Evolutionary conservation across 2,329 filamentous ascomycete genomes (phyloP).

Genomic region (Thelonectria discophora): DNA sequence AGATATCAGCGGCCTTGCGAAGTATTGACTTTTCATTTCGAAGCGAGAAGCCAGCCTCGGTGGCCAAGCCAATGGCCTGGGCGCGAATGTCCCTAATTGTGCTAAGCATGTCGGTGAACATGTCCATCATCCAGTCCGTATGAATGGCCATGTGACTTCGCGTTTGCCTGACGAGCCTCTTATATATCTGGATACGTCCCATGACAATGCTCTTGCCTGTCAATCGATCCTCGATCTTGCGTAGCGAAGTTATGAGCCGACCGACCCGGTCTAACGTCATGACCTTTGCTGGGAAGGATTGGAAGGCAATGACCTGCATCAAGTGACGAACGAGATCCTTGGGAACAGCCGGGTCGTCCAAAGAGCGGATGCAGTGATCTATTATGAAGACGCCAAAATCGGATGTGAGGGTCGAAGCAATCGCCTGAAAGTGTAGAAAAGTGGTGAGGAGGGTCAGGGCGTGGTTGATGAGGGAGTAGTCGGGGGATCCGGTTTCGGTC

Average conservation of each 20-base stretch:
- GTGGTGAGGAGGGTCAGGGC: constrained; percentile 80
- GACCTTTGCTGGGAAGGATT: constrained; percentile 78
- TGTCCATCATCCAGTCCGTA: constrained; percentile 81
- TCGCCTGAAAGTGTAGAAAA: constrained; percentile 77
- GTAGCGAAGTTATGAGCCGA: constrained; percentile 74
- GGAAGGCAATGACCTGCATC: constrained; percentile 81
- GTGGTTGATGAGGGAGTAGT: constrained; percentile 78
- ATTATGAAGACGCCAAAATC: constrained; percentile 84
- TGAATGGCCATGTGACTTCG: constrained; percentile 75
- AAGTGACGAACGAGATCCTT: constrained; percentile 83
- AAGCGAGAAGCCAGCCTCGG: constrained; percentile 73
- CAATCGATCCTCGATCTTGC: constrained; percentile 76
- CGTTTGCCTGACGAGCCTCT: constrained; percentile 76
- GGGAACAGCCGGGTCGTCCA: constrained; percentile 73
- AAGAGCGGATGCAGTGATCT: constrained; percentile 79
- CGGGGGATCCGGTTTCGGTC: constrained; percentile 62
- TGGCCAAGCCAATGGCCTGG: constrained; percentile 77
- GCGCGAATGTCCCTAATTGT: constrained; percentile 77
- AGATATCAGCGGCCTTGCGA: constrained; percentile 71
- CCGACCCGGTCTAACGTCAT: constrained; percentile 77
- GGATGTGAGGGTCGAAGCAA: constrained; percentile 74
- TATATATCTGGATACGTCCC: constrained; percentile 81
- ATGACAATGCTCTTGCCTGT: constrained; percentile 83
- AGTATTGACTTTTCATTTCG: constrained; percentile 75
- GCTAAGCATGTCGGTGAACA: constrained; percentile 85